A percentile compares a stretch with the other conserved stretches of the same genome.
These are phyloP conservation scores for Luffa aegyptiaca DNA, from an alignment of 306 rosid genomes.

Conservation along the genomic window DNA sequence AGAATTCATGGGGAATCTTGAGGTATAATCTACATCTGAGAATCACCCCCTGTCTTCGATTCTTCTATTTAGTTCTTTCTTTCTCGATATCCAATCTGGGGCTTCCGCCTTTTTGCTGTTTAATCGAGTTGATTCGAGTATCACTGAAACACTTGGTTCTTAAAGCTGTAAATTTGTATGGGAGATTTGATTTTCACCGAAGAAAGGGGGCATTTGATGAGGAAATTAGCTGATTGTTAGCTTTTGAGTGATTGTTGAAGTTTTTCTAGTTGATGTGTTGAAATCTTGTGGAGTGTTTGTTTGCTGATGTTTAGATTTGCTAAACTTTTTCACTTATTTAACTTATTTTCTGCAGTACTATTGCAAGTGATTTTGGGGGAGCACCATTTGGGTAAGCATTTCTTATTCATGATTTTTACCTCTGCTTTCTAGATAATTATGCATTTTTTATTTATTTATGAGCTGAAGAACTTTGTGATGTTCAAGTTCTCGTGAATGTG, in stretches of 20 bases:
- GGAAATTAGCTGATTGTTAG: neutral
- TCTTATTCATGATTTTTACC: neutral
- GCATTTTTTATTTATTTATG: neutral
- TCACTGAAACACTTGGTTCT: neutral
- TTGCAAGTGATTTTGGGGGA: slow-evolving; percentile 73
- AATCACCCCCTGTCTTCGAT: neutral
- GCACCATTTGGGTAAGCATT: slow-evolving; percentile 84
- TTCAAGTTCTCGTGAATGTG: neutral
- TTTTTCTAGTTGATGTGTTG: neutral
- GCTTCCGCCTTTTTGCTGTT: neutral
- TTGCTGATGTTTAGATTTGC: neutral
- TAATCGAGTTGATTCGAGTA: neutral
- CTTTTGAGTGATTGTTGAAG: no score
- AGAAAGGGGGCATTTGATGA: neutral
- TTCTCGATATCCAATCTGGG: neutral
- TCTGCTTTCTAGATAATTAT: neutral
- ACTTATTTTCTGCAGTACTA: slow-evolving; percentile 46
- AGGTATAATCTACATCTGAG: slow-evolving; percentile 25
- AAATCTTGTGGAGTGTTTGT: neutral
- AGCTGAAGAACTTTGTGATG: neutral
- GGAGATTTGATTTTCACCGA: neutral
- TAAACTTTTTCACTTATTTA: neutral
- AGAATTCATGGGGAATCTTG: slow-evolving; percentile 70
- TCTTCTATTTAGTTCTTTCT: neutral
- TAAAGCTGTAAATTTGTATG: neutral